Percentiles rank a stretch among this genome's conserved stretches.
Conservation (phyloP, 345 rosid species). For the Fremontodendron californicum region DNA sequence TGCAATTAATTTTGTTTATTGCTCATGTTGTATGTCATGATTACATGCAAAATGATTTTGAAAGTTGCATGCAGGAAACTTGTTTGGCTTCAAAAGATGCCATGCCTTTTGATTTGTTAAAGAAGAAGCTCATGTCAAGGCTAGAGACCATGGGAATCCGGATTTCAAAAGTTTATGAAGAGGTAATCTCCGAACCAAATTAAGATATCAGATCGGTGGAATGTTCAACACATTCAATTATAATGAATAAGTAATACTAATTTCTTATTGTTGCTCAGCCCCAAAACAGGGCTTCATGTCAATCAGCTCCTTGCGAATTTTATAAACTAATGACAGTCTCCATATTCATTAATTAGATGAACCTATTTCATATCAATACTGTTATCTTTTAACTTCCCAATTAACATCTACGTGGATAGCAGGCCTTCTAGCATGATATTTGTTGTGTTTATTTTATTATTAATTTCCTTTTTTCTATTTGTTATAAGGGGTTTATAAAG, state of each 20-base stretch:
- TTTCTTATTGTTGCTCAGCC: too few species aligned
- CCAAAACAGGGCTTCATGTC: neutral
- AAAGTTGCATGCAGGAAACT: conserved; percentile 64
- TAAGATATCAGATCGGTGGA: neutral
- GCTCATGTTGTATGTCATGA: neutral
- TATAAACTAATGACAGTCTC: neutral
- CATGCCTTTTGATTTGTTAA: conserved; percentile 77
- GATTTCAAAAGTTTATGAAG: conserved; percentile 69
- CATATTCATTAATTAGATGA: neutral
- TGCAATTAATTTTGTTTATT: conserved; percentile 1
- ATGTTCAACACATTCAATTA: neutral
- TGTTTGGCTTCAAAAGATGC: conserved; percentile 95
- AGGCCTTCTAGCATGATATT: neutral
- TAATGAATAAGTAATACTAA: neutral
- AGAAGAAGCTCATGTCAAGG: conserved; percentile 72
- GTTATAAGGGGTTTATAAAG: neutral
- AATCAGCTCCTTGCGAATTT: neutral
- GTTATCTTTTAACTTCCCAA: neutral
- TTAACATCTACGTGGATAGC: neutral
- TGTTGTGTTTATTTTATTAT: neutral
- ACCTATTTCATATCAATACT: neutral
- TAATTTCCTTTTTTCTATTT: neutral
- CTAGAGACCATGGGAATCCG: conserved; percentile 70
- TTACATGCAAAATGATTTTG: conserved; percentile 17
- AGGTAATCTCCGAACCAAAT: conserved; percentile 41